phyloP scores from a whole-genome alignment of 1,284 basidiomycete genomes.

The Papiliotrema laurentii region DNA sequence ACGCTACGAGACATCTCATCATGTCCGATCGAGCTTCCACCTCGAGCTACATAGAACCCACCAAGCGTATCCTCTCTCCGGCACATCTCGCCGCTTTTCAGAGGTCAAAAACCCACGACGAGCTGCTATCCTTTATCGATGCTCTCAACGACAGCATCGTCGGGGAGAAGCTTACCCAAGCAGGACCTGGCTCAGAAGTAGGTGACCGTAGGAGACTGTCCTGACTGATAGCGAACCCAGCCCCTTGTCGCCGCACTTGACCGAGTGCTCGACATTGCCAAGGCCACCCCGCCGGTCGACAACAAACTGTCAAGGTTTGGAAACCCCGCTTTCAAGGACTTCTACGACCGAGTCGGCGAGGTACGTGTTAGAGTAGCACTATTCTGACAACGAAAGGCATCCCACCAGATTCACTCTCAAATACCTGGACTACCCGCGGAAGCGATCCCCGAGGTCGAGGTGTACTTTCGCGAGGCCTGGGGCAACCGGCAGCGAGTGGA shows the following conservation, averaged over 20 bases:
- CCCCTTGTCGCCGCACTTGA: constrained; percentile 64
- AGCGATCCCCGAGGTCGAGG: constrained; percentile 63
- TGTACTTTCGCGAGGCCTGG: constrained; percentile 85
- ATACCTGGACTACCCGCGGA: constrained; percentile 60
- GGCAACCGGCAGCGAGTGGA: constrained; percentile 89
- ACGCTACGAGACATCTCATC: no score
- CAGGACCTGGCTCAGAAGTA: constrained; percentile 47
- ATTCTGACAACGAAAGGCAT: constrained; percentile 17
- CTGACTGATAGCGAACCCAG: constrained; percentile 56
- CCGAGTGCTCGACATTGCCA: constrained; percentile 62
- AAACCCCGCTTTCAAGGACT: constrained; percentile 90
- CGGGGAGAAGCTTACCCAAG: constrained; percentile 70
- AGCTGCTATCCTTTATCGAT: constrained; percentile 69
- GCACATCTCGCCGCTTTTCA: constrained; percentile 81
- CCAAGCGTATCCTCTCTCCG: constrained; percentile 73
- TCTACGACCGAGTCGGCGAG: constrained; percentile 76
- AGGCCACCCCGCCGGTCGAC: constrained; percentile 75
- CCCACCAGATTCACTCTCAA: constrained; percentile 50
- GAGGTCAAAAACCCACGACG: constrained; percentile 63
- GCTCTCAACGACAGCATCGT: constrained; percentile 71
- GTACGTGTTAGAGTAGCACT: constrained; percentile 48
- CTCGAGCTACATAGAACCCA: constrained; percentile 25
- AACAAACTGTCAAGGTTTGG: constrained; percentile 92
- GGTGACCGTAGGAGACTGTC: constrained; percentile 4
- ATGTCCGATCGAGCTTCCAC: no score